phyloP scores from a whole-genome alignment of 345 rosid genomes.

The Carallia brachiata region DNA sequence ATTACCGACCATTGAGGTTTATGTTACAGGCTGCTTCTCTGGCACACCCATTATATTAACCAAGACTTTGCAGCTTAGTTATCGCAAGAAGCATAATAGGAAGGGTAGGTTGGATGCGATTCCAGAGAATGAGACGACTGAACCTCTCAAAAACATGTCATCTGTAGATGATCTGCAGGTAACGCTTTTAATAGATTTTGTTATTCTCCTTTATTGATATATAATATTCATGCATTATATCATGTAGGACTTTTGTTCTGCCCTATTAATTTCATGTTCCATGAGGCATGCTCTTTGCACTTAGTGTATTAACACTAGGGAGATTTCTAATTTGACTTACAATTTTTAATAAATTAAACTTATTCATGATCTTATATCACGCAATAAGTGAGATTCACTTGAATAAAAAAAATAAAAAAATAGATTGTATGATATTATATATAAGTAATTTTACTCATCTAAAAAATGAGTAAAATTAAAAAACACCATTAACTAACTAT shows the following conservation, averaged over 20 bases:
- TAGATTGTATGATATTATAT: too few relatives aligned
- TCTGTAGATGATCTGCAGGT: constrained; percentile 63
- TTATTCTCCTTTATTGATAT: not conserved
- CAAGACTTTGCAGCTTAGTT: constrained; percentile 66
- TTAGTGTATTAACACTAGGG: not conserved
- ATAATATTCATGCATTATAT: not conserved
- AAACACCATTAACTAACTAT: not conserved
- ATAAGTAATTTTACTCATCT: too few relatives aligned
- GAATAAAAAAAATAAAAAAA: too few relatives aligned
- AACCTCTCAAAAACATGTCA: constrained; percentile 37
- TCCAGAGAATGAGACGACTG: constrained; percentile 68
- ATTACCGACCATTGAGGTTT: constrained; percentile 72
- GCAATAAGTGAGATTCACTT: too few relatives aligned
- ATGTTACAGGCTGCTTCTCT: constrained; percentile 69
- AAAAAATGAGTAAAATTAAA: too few relatives aligned
- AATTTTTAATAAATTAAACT: too few relatives aligned
- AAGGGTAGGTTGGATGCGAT: constrained; percentile 61
- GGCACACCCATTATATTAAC: constrained; percentile 80
- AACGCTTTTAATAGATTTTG: constrained; percentile 6
- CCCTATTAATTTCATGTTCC: constrained; percentile 3
- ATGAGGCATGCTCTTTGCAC: not conserved
- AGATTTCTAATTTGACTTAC: too few relatives aligned
- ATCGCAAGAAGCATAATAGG: constrained; percentile 62
- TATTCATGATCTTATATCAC: too few relatives aligned
- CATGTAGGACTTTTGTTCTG: not conserved